phyloP scores from a whole-genome alignment of 352 stramenopile species.

The Pythium periplocum region DNA sequence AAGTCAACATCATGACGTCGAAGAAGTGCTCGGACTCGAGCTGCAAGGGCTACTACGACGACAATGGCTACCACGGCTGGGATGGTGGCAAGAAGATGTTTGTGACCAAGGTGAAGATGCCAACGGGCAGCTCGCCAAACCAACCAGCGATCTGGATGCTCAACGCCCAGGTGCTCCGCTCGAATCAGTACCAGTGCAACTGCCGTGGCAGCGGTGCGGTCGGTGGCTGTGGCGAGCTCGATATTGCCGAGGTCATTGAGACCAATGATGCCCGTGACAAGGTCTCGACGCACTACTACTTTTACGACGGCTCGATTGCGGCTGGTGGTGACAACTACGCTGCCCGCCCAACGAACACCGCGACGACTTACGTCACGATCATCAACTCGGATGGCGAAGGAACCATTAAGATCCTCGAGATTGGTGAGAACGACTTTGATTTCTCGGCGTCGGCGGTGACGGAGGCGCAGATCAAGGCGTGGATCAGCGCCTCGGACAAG shows the following conservation, averaged over 20 bases:
- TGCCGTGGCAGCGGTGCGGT: conserved; percentile 45
- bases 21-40: conserved; percentile 29
- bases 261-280: conserved; percentile 47
- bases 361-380: conserved; percentile 33
- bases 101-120: conserved; percentile 66
- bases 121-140: conserved; percentile 32
- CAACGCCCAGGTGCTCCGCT: conserved; percentile 60
- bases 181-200: conserved; percentile 72
- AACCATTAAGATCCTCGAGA: conserved; percentile 30
- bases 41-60: conserved; percentile 68
- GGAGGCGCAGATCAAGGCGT: conserved; percentile 15
- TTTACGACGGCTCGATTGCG: conserved; percentile 46
- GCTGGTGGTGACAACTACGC: conserved; percentile 32
- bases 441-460: conserved; percentile 17
- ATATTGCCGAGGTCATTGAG: conserved; percentile 69
- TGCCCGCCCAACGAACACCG: conserved; percentile 15
- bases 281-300: conserved; percentile 75
- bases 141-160: conserved; percentile 72
- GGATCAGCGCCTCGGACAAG: conserved; percentile 10
- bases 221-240: conserved; percentile 65
- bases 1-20: conserved; percentile 72
- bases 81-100: conserved; percentile 73
- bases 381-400: conserved; percentile 21
- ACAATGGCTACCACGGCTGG: conserved; percentile 68
- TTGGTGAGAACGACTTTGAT: conserved; percentile 24